Base-by-base conservation (phyloP, 805 yeast genomes). In the Pachysolen tannophilus region DNA sequence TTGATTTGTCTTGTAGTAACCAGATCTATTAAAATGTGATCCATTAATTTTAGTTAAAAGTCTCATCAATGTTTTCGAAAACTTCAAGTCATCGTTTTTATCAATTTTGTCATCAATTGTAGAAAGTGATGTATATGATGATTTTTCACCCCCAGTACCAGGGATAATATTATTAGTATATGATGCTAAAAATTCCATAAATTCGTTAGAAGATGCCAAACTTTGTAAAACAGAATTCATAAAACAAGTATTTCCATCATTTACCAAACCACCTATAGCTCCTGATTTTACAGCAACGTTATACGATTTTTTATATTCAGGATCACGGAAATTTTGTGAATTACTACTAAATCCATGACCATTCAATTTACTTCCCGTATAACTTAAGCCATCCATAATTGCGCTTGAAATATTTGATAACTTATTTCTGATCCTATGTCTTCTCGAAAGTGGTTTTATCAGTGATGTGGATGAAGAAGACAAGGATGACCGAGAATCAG, bases 161-260 rank as follows among this genome's bases (percentile, higher is more conserved):
- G 34, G 31, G 19, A 34, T 35, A 13, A 44, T 35, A 18, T 33
- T 32, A 23, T 38, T n/a, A 20, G 66, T 53, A 33, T 60, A 67
- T 7, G 62, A 57, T 27, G 74, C 71, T 30, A 83, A 62, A 47
- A 80, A 83, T 15, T 63, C 61, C 14, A 65, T 45, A 25, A 86
- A 60, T 24, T 77, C 72, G 18, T 69, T 65, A 1, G 92, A 79
- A 0, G 90, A 79, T 0, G 95, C 87, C 38, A 87, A 58, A 13
- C 83, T 72, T 55, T 88, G 97, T 19, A 88, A 56, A 1, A 88
- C 96, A 17, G 87, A 76, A 58, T 88, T 88, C 94, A 87, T 86
- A 49, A 88, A 88, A 56, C 97, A 88, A 0, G 96, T 86, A 52
- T 88, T 88, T 10, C 97, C 96, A 44, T 85, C 95, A 53, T 88